Conservation (phyloP, 2,329 filamentous ascomycete genomes). For the Cordyceps militaris region DNA sequence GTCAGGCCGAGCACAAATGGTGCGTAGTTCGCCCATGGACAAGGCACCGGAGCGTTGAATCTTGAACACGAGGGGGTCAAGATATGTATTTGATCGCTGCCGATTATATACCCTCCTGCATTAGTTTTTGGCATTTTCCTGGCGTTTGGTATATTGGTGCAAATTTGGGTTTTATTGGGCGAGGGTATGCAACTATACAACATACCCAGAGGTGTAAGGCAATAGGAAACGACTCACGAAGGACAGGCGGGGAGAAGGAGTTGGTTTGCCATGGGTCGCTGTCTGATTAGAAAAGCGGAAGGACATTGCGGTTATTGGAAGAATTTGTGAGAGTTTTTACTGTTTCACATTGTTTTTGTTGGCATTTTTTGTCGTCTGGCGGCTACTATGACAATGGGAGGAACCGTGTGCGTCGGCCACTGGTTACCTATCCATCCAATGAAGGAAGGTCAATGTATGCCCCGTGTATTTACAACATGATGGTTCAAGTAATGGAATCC, state of each 20-base stretch:
- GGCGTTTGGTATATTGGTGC: slow-evolving; percentile 19
- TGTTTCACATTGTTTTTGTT: slow-evolving; percentile 11
- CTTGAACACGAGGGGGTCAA: slow-evolving; percentile 2
- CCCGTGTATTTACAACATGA: slow-evolving; percentile 5
- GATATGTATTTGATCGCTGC: slow-evolving; percentile 11
- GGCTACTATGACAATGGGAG: background rate
- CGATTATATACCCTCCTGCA: slow-evolving; percentile 15
- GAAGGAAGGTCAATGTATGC: background rate
- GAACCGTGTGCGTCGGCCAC: background rate
- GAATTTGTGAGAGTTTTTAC: slow-evolving; percentile 1
- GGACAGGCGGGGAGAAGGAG: slow-evolving; percentile 14
- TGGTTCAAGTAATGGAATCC: slow-evolving; percentile 1
- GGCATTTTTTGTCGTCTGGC: background rate
- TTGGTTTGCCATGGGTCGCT: slow-evolving; percentile 16
- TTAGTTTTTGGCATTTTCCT: slow-evolving; percentile 13
- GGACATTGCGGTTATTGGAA: background rate
- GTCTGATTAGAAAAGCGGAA: slow-evolving; percentile 6
- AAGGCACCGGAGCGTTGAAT: background rate
- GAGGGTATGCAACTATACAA: slow-evolving; percentile 17
- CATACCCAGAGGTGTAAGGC: slow-evolving; percentile 24
- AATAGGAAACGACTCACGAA: slow-evolving; percentile 16
- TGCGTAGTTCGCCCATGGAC: slow-evolving; percentile 18
- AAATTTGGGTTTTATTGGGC: slow-evolving; percentile 17
- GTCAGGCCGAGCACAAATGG: slow-evolving; percentile 27
- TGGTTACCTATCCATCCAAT: background rate